Base-by-base conservation (phyloP, 805 yeast species). In the Cephaloascus fragrans region DNA sequence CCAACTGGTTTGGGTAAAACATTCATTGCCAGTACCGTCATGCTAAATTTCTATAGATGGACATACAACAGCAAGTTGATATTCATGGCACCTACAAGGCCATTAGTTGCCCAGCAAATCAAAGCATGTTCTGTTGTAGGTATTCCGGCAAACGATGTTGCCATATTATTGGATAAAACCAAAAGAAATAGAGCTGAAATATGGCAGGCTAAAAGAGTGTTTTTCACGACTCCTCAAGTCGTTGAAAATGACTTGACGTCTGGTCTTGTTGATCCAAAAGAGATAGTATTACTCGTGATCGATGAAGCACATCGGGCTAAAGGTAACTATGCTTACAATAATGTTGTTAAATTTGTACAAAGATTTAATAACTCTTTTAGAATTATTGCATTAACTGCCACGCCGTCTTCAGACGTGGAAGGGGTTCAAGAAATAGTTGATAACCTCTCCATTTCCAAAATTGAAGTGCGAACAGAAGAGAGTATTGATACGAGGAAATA, bases 1-100 rank as follows among this genome's bases (percentile, higher is more conserved):
- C 99, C 99, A 1, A 93, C 99, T 0, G 99, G 99, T 47, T 67
- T 89, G 56, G 99, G 99, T 32, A 93, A 93, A 61, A 93, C 99
- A 0, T 87, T 93, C 46, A 88, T 93, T 52, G 97, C 98, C 2
- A 80, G 94, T 29, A 82, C 95, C 0, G 90, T 90, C 18, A 93
- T 93, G 88, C 67, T 88, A 40, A 93, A 93, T 54, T 93, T 73
- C 60, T 79, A 74, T 47, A 62, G 94, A 37, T 93, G 98, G 98
- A 83, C 89, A 17, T 73, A 73, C 14, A 56, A 61, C 3, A 77
- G 87, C 2, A 93, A 89, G 52, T 77, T 93, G 47, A 75, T 94
- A 1, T 93, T 93, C 57, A 80, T 90, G 81, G 98, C 99, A 0
- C 99, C 99, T 0, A 93, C 99, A 2, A 69, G 89, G 46, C 99